phyloP scores from a whole-genome alignment of 176 grass and related monocot species.

The Triticum monococcum region DNA sequence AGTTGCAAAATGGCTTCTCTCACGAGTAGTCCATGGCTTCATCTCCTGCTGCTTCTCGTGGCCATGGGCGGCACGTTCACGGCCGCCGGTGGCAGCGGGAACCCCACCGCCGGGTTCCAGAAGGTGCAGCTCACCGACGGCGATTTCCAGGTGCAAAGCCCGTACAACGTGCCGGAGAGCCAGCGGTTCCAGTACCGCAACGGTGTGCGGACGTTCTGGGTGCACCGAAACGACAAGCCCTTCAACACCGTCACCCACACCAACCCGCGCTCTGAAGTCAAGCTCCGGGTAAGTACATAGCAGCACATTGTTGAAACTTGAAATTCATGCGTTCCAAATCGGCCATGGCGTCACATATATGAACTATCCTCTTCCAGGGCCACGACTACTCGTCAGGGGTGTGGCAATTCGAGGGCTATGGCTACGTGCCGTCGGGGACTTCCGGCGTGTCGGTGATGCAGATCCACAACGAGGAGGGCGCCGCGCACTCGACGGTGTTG shows the following conservation, averaged over 20 bases:
- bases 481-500: background rate
- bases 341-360: background rate
- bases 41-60: too few relatives aligned
- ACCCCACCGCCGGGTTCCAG: constrained; percentile 32
- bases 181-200: background rate
- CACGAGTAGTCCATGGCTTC: too few relatives aligned
- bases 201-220: constrained; percentile 33
- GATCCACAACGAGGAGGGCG: constrained; percentile 20
- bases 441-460: constrained; percentile 52
- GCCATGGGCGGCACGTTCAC: too few relatives aligned
- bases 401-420: constrained; percentile 57
- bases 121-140: constrained; percentile 8
- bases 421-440: constrained; percentile 35
- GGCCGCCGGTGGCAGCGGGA: background rate
- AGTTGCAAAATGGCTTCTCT: too few relatives aligned
- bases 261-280: constrained; percentile 41
- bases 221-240: constrained; percentile 34
- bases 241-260: background rate
- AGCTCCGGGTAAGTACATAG: constrained; percentile 9
- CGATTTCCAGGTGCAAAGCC: constrained; percentile 32
- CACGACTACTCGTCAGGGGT: constrained; percentile 45
- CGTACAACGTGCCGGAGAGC: constrained; percentile 31
- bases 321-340: background rate
- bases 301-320: too few relatives aligned
- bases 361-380: background rate